These are phyloP conservation scores for Jaltomata sinuosa DNA, from an alignment of 257 asterid genomes.

Conservation along the genomic window DNA sequence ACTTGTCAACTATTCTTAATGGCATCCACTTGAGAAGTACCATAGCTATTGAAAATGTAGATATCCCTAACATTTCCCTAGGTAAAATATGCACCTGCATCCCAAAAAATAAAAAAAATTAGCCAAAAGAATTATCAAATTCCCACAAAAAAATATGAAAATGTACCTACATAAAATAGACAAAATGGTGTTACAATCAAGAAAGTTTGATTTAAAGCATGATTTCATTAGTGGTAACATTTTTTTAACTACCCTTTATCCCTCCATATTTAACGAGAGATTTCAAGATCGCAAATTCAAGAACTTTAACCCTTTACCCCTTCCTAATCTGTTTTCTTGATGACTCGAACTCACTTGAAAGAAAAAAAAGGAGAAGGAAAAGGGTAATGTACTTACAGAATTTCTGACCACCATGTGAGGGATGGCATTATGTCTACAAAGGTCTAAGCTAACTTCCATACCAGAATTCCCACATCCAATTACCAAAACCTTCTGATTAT, in stretches of 20 bases:
- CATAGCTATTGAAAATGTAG: conserved; percentile 70
- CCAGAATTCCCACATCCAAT: conserved; percentile 95
- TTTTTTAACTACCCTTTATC: no score
- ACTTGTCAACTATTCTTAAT: conserved; percentile 54
- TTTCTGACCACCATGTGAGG: conserved; percentile 81
- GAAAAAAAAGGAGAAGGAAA: background rate
- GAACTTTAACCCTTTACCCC: no score
- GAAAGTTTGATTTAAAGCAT: background rate
- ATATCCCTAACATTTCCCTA: conserved; percentile 74
- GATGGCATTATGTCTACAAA: conserved; percentile 47
- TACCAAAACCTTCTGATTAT: conserved; percentile 42
- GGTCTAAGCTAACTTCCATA: conserved; percentile 89
- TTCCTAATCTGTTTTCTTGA: no score
- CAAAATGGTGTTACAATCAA: background rate
- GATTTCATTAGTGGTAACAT: background rate
- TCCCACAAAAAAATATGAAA: background rate
- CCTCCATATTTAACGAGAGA: accelerated
- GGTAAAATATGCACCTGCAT: conserved; percentile 76
- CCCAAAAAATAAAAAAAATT: background rate
- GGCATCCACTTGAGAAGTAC: conserved; percentile 70
- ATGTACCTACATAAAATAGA: background rate
- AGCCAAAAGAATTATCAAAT: background rate
- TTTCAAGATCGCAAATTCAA: background rate
- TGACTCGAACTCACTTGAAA: no score
- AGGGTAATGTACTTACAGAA: conserved; percentile 36